These are phyloP conservation scores for Camelina laxa DNA, from an alignment of 345 rosid species.

Conservation along the genomic window DNA sequence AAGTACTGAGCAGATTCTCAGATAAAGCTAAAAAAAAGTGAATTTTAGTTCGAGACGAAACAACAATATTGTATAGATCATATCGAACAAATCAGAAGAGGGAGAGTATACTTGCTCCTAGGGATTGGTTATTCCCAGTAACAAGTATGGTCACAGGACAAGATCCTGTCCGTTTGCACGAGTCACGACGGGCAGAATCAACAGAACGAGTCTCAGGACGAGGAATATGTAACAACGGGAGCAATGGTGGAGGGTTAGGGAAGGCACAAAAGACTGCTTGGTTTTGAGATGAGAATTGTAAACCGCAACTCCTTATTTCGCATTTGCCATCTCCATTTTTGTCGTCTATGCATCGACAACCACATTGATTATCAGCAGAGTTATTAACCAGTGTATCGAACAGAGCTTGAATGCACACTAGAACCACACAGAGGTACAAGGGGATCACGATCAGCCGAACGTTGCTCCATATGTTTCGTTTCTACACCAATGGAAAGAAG, in stretches of 20 bases:
- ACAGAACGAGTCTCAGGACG: neutral
- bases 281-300: constrained; percentile 40
- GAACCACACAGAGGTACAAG: constrained; percentile 60
- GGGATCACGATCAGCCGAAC: constrained; percentile 72
- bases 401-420: constrained; percentile 51
- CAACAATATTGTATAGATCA: neutral
- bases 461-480: constrained; percentile 46
- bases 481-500: neutral
- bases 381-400: constrained; percentile 44
- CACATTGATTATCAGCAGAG: constrained; percentile 48
- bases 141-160: constrained; percentile 7
- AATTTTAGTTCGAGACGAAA: neutral
- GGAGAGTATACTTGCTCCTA: constrained; percentile 19
- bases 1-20: constrained; percentile 49
- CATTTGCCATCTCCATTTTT: constrained; percentile 52
- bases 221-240: neutral
- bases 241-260: constrained; percentile 6
- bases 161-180: neutral
- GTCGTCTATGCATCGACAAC: constrained; percentile 52
- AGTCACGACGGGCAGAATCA: neutral
- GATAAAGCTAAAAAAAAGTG: constrained; percentile 52
- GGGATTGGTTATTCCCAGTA: constrained; percentile 11
- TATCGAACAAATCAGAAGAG: too few species aligned
- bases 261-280: constrained; percentile 19
- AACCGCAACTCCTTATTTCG: constrained; percentile 54